Evolutionary conservation across 2,329 filamentous ascomycete genomes (phyloP).

Genomic region (Arthrobotrys musiformis): DNA sequence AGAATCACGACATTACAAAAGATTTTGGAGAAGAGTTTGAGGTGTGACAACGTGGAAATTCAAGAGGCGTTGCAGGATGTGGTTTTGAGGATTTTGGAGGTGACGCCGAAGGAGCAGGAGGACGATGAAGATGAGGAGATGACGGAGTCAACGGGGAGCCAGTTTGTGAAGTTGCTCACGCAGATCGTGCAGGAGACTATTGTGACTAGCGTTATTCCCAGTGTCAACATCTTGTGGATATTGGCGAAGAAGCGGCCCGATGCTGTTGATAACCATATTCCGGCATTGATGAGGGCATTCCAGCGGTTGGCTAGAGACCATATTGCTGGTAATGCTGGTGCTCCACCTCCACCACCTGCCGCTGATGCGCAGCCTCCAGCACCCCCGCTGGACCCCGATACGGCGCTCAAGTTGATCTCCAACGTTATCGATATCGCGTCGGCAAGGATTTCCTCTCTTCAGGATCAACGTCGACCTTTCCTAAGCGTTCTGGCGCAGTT

Average conservation of each 20-base stretch:
- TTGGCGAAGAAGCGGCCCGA: constrained; percentile 84
- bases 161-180: constrained; percentile 86
- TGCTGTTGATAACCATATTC: constrained; percentile 89
- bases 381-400: constrained; percentile 78
- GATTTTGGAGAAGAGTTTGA: constrained; percentile 86
- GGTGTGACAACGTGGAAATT: constrained; percentile 88
- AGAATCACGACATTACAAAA: constrained; percentile 79
- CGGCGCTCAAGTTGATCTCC: constrained; percentile 90
- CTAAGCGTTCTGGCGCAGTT: constrained; percentile 93
- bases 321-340: constrained; percentile 70
- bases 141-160: constrained; percentile 81
- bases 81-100: constrained; percentile 83
- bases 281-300: constrained; percentile 89
- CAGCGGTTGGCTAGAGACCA: constrained; percentile 96
- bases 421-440: constrained; percentile 95
- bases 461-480: constrained; percentile 90
- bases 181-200: constrained; percentile 88
- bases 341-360: constrained; percentile 61
- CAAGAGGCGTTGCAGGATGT: constrained; percentile 85
- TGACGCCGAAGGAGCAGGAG: constrained; percentile 80
- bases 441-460: constrained; percentile 88
- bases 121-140: constrained; percentile 84
- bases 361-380: constrained; percentile 69
- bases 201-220: constrained; percentile 81
- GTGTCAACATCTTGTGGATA: constrained; percentile 93